A percentile compares a stretch with the other conserved stretches of the same genome.
These are phyloP conservation scores for Podospora conica DNA, from an alignment of 495 filamentous ascomycete genomes.

Conservation along the genomic window DNA sequence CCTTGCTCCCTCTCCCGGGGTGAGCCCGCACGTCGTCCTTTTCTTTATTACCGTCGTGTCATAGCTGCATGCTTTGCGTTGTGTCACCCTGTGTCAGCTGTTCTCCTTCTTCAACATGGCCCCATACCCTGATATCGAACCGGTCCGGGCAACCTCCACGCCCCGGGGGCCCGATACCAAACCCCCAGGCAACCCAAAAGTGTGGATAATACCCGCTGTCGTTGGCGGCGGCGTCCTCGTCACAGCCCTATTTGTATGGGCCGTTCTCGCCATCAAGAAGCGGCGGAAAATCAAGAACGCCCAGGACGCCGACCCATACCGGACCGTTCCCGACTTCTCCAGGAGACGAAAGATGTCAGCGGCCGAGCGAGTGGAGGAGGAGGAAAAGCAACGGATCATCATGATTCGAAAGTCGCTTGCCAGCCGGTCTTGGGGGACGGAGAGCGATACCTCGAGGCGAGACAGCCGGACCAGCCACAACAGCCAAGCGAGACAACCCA, in stretches of 20 bases:
- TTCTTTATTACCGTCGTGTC: background rate
- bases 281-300: constrained; percentile 19
- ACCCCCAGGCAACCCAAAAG: background rate
- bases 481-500: background rate
- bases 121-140: background rate
- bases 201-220: constrained; percentile 31
- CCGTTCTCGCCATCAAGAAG: constrained; percentile 19
- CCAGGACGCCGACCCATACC: constrained; percentile 14
- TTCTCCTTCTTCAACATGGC: background rate
- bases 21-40: background rate
- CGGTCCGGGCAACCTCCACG: background rate
- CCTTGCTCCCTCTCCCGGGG: background rate
- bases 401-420: constrained; percentile 47
- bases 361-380: constrained; percentile 21
- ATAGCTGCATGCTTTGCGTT: background rate
- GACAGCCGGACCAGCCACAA: constrained; percentile 2
- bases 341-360: constrained; percentile 24
- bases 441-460: constrained; percentile 5
- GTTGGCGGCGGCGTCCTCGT: constrained; percentile 25
- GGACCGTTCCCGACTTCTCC: constrained; percentile 15
- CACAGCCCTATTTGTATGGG: constrained; percentile 19
- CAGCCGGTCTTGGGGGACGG: constrained; percentile 25
- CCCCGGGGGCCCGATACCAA: background rate
- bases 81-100: background rate
- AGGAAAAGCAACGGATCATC: constrained; percentile 34